Evolutionary conservation across 352 stramenopile species (phyloP), one percentile per base, ranked within the genome.

Genomic region (Pythium phragmitis): DNA sequence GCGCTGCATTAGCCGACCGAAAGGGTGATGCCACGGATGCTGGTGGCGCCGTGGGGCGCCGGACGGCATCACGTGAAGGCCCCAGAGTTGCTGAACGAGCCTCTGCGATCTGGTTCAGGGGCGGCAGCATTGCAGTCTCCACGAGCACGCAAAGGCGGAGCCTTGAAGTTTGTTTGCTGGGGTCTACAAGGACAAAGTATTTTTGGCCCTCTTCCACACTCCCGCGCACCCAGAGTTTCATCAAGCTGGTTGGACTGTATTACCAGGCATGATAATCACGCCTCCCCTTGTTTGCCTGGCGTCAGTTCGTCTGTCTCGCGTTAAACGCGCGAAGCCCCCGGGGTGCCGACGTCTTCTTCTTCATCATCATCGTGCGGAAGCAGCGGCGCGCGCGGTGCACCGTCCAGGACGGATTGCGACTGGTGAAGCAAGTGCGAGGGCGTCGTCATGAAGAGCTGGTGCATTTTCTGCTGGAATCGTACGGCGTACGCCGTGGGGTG

Each of bases 381-480:
- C 2, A 28, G 33, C 17, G 30, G 4, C 3, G 21, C 51, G 4
- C 45, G 33, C 2, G 52, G 52, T 17, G 30, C 59, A 9, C 47
- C 77, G 17, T 82, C 63, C 33, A 68, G 56, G 4, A 68, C 30
- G 21, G 61, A 57, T 9, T 82, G 71, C 4, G 55, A 57, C 48
- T 64, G 53, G 11, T 66, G 51, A 21, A 63, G 58, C 47, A 52
- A 57, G 26, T 67, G 59, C 11, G 61, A 43, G 7, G 68, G 68
- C 48, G 73, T 83, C 9, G 73, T 89, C 59, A 87, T 85, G 43
- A 96, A 86, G 17, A 96, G 74, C 52, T 96, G 85, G 46, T 77
- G 72, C 85, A 96, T 91, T 67, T 94, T 94, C 55, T 84, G 76
- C 70, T 94, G 85, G 57, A 96, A 96, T 6, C 87, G 85, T 14